Base-by-base conservation (phyloP, 2,329 filamentous ascomycete genomes). In the Leptographium procerum region DNA sequence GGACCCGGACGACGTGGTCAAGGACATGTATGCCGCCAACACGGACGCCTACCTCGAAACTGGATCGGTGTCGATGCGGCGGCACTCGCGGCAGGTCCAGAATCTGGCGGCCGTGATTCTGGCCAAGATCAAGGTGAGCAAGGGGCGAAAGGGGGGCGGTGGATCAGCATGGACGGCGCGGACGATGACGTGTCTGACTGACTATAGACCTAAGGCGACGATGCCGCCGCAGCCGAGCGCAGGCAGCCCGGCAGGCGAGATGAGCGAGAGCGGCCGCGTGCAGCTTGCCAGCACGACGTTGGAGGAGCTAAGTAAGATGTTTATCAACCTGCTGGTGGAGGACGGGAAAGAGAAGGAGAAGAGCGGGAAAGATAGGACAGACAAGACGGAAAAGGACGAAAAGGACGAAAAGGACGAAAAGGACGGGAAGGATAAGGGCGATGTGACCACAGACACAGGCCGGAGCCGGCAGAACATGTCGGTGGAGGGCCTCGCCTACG, bases 401-500 rank as follows among this genome's bases (percentile, higher is more conserved):
- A 26, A n/a, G 22, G 34, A 19, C 13, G 24, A 26, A 5, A 55
- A 22, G 14, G 11, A 33, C 6, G 48, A 3, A 31, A 77, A 45
- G 24, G 26, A 11, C 26, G 40, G 9, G 2, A 40, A 55, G 34
- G n/a, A 45, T 3, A 56, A 24, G 47, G 83, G 51, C 77, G 82
- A 36, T 73, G 24, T 6, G 52, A 77, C 57, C 78, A 77, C 62
- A 79, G 81, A 61, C 82, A 87, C 65, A 84, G 88, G 67, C 86
- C 89, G 26, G 47, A 50, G 13, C 14, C 43, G 43, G 43, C n/a
- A 33, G 43, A 7, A n/a, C n/a, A 28, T 26, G 22, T 6, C 47
- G 1, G 83, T 97, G 57, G 94, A 99, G 72, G 94, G 92, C 7
- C 76, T 99, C 61, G 94, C 92, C 16, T 97, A 96, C 69, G 86